Evolutionary conservation across 192 early-diverging fungal genomes (phyloP).

Genomic region (Cetraspora pellucida): DNA sequence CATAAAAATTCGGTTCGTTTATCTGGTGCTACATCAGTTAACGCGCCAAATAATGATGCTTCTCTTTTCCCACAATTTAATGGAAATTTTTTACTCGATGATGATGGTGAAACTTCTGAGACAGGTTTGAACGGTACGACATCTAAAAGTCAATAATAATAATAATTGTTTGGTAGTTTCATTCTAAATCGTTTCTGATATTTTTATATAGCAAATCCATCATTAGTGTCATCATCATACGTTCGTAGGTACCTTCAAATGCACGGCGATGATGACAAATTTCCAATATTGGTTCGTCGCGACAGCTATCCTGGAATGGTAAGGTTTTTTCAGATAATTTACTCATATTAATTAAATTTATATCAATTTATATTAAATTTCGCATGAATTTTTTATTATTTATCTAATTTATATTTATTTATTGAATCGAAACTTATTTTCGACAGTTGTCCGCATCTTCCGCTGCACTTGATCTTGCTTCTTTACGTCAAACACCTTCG

Average conservation of each 20-base stretch:
- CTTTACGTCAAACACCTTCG: slow-evolving; percentile 42
- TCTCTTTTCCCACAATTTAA: slow-evolving; percentile 47
- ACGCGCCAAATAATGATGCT: slow-evolving; percentile 34
- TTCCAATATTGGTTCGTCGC: slow-evolving; percentile 46
- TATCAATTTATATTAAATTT: too few relatives aligned
- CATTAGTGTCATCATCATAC: slow-evolving; percentile 36
- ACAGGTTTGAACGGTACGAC: neutral
- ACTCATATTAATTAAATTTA: neutral
- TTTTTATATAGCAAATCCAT: neutral
- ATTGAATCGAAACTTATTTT: neutral
- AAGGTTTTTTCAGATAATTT: neutral
- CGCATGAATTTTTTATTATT: too few relatives aligned
- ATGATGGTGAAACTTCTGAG: slow-evolving; percentile 41
- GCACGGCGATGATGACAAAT: slow-evolving; percentile 47
- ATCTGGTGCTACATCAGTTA: neutral
- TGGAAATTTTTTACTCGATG: slow-evolving; percentile 51
- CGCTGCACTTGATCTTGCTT: slow-evolving; percentile 47
- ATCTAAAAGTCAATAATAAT: slow-evolving; percentile 17
- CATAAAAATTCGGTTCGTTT: neutral
- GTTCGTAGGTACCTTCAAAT: slow-evolving; percentile 48
- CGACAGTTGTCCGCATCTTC: slow-evolving; percentile 49
- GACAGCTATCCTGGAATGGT: slow-evolving; percentile 31
- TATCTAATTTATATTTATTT: neutral
- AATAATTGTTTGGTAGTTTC: neutral
- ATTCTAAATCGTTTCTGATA: neutral